Evolutionary conservation across 495 filamentous ascomycete genomes (phyloP).

Genomic region (Collariella sp.): DNA sequence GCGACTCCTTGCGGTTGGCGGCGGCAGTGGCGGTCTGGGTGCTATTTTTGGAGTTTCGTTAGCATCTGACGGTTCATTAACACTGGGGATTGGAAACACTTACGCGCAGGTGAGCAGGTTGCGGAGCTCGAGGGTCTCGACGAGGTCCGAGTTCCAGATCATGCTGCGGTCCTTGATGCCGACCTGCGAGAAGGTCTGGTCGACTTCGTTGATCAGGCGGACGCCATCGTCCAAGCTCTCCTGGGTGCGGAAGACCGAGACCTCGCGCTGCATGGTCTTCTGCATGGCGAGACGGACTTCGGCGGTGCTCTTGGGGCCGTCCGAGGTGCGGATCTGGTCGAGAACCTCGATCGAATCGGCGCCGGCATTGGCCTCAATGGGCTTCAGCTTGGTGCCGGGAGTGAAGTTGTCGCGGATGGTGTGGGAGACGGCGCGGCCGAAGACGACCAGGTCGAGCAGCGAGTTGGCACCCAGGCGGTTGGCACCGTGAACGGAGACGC

Average conservation of each 20-base stretch:
- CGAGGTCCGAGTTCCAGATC: constrained; percentile 98
- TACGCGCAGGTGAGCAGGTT: constrained; percentile 94
- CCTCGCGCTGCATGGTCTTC: constrained; percentile 95
- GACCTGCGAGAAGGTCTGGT: constrained; percentile 68
- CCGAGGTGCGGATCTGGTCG: constrained; percentile 72
- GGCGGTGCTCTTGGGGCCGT: constrained; percentile 75
- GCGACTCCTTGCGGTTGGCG: constrained; percentile 83
- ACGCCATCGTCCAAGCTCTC: constrained; percentile 81
- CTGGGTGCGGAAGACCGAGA: constrained; percentile 94
- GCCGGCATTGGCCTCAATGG: constrained; percentile 73
- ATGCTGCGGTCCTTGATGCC: constrained; percentile 96
- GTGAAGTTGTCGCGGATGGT: constrained; percentile 85
- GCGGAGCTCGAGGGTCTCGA: constrained; percentile 88
- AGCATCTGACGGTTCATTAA: not conserved
- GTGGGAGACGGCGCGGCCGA: constrained; percentile 92
- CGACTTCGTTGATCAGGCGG: constrained; percentile 67
- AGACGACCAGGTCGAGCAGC: constrained; percentile 91
- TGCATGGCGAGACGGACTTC: constrained; percentile 91
- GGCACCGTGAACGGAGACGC: constrained; percentile 93
- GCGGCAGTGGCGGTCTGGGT: constrained; percentile 83
- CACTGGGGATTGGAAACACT: constrained; percentile 26
- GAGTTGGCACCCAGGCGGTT: constrained; percentile 98
- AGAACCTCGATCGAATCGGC: constrained; percentile 77
- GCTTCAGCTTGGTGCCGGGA: constrained; percentile 66
- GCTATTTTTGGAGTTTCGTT: constrained; percentile 17